These are phyloP conservation scores for Jasminum sambac DNA, from an alignment of 257 asterid genomes.

Conservation along the genomic window DNA sequence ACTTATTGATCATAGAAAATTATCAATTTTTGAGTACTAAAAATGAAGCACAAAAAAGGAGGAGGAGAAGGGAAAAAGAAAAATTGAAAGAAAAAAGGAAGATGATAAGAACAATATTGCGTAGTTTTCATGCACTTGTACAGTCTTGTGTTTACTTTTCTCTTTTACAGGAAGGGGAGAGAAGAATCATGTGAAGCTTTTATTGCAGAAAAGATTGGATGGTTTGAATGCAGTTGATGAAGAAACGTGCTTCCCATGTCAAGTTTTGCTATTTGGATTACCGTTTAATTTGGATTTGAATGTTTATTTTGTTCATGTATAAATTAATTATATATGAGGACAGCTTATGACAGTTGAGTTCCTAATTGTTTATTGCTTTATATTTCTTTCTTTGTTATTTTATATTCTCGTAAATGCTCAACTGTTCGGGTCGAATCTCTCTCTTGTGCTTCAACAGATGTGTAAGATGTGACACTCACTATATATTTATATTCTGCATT, in stretches of 20 bases:
- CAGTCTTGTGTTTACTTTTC: neutral
- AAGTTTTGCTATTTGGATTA: neutral
- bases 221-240: slow-evolving; percentile 22
- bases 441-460: neutral
- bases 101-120: neutral
- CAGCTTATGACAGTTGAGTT: neutral
- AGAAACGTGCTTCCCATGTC: slow-evolving; percentile 43
- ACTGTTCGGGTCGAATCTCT: neutral
- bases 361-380: slow-evolving; percentile 25
- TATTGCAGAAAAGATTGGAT: neutral
- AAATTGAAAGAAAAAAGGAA: neutral
- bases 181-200: slow-evolving; percentile 1
- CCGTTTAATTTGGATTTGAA: neutral
- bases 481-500: too few relatives aligned
- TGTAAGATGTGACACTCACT: too few relatives aligned
- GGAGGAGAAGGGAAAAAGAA: neutral
- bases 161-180: neutral
- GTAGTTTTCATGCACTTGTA: neutral
- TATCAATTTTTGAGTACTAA: neutral
- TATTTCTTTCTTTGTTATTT: slow-evolving; percentile 25
- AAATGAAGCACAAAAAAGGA: neutral
- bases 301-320: neutral
- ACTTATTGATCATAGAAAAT: neutral
- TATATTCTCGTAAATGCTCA: neutral
- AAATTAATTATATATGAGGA: neutral